phyloP scores from a whole-genome alignment of 1,284 basidiomycete species.

The Boletus sp. region DNA sequence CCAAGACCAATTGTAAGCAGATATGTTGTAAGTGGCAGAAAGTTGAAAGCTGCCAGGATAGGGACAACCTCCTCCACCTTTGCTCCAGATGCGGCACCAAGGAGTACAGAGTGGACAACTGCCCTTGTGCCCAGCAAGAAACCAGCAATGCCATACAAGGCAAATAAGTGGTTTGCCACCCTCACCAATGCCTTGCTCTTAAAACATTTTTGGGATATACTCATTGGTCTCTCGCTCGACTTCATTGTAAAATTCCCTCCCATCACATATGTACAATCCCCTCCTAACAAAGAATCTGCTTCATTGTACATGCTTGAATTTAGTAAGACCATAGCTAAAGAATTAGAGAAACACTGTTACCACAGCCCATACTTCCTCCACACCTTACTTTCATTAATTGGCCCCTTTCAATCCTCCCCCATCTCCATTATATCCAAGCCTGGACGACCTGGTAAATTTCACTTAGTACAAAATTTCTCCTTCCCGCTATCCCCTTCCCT shows the following conservation, averaged over 20 bases:
- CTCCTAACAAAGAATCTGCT: not conserved
- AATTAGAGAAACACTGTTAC: too few relatives aligned
- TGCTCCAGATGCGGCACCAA: slow-evolving; percentile 33
- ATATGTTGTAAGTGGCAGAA: slow-evolving; percentile 20
- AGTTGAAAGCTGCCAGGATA: not conserved
- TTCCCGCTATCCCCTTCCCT: not conserved
- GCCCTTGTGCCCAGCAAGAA: slow-evolving; percentile 35
- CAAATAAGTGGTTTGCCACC: slow-evolving; percentile 20
- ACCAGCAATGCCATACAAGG: slow-evolving; percentile 33
- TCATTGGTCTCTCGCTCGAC: too few relatives aligned
- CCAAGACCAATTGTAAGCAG: not conserved
- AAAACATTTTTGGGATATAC: too few relatives aligned
- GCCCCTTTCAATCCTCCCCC: not conserved
- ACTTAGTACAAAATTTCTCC: not conserved
- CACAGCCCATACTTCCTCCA: too few relatives aligned
- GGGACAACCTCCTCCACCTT: slow-evolving; percentile 12
- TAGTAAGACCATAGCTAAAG: not conserved
- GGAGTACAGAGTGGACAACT: slow-evolving; percentile 34
- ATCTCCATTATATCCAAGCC: slow-evolving; percentile 3
- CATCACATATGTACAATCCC: not conserved
- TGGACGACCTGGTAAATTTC: not conserved
- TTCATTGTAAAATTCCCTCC: slow-evolving; percentile 1
- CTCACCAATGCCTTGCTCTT: too few relatives aligned
- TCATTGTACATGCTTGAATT: not conserved
- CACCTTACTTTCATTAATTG: not conserved